Conservation (phyloP, 1,284 basidiomycete genomes). For the Ustilago lituana region DNA sequence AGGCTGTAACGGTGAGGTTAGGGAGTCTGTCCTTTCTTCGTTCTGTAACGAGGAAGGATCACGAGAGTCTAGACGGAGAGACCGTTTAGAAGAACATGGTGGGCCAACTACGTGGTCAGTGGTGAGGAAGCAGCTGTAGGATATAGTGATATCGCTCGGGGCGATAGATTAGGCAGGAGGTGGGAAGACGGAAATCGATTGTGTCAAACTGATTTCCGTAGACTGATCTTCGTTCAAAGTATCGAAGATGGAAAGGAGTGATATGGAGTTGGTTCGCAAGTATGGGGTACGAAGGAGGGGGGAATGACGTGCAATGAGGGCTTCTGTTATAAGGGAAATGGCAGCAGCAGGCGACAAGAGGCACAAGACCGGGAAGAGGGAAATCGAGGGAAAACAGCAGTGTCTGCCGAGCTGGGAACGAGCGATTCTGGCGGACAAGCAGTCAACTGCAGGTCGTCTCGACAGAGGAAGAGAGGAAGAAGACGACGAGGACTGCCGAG, state of each 20-base stretch:
- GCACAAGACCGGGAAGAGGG: not conserved
- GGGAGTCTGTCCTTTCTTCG: slow-evolving; percentile 51
- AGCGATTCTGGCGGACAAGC: no score
- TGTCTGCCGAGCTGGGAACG: not conserved
- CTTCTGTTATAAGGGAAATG: slow-evolving; percentile 17
- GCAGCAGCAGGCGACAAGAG: slow-evolving; percentile 17
- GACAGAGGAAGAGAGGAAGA: no score
- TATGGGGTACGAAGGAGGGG: slow-evolving; percentile 2
- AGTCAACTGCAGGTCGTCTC: no score
- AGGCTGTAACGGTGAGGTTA: slow-evolving; percentile 44
- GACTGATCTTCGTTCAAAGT: slow-evolving; percentile 8
- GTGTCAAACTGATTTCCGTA: slow-evolving; percentile 19
- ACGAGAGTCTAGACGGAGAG: slow-evolving; percentile 36
- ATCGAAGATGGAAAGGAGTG: slow-evolving; percentile 9
- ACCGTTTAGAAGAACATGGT: slow-evolving; percentile 55
- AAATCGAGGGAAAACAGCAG: slow-evolving; percentile 2
- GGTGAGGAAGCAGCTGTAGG: slow-evolving; percentile 46
- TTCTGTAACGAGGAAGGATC: slow-evolving; percentile 39
- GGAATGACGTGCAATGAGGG: not conserved
- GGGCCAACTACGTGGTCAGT: slow-evolving; percentile 52
- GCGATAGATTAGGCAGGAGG: slow-evolving; percentile 19
- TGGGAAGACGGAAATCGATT: slow-evolving; percentile 22
- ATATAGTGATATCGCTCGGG: slow-evolving; percentile 33
- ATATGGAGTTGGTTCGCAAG: slow-evolving; percentile 18
- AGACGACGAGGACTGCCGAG: no score